These are phyloP conservation scores for Sporisorium graminicola DNA, from an alignment of 1,284 basidiomycete genomes.

Conservation along the genomic window DNA sequence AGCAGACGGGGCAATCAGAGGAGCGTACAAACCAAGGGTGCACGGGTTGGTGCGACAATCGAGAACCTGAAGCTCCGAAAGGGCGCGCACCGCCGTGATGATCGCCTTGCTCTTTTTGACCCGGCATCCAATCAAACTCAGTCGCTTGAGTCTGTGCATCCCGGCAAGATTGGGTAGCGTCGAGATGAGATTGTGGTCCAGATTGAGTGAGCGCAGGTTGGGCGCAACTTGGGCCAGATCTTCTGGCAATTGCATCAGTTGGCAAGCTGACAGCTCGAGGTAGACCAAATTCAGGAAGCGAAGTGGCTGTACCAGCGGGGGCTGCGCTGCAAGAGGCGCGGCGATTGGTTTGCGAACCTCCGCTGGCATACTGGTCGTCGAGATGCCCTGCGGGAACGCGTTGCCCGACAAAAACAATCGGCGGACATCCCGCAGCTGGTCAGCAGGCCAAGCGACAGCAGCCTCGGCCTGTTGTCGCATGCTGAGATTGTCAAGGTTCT, in stretches of 20 bases:
- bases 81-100: slow-evolving; percentile 51
- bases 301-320: slow-evolving; percentile 18
- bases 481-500: slow-evolving; percentile 87
- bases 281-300: slow-evolving; percentile 88
- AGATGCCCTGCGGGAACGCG: slow-evolving; percentile 68
- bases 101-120: slow-evolving; percentile 55
- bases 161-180: slow-evolving; percentile 48
- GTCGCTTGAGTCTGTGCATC: slow-evolving; percentile 60
- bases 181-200: slow-evolving; percentile 66
- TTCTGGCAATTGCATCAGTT: slow-evolving; percentile 80
- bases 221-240: slow-evolving; percentile 79
- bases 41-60: slow-evolving; percentile 66
- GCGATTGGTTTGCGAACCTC: slow-evolving; percentile 17
- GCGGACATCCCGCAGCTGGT: slow-evolving; percentile 87
- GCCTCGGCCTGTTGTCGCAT: slow-evolving; percentile 83
- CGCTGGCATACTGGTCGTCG: slow-evolving; percentile 3
- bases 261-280: slow-evolving; percentile 91
- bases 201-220: slow-evolving; percentile 89
- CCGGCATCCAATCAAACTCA: slow-evolving; percentile 64
- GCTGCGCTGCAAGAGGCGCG: slow-evolving; percentile 4
- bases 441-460: slow-evolving; percentile 76
- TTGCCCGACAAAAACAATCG: slow-evolving; percentile 91
- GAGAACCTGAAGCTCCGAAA: slow-evolving; percentile 58
- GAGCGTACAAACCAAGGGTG: slow-evolving; percentile 66
- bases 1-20: slow-evolving; percentile 46